Evolutionary conservation across 129 eudicot species (phyloP), one percentile per base, ranked within the genome.

Genomic region (Glebionis coronaria): DNA sequence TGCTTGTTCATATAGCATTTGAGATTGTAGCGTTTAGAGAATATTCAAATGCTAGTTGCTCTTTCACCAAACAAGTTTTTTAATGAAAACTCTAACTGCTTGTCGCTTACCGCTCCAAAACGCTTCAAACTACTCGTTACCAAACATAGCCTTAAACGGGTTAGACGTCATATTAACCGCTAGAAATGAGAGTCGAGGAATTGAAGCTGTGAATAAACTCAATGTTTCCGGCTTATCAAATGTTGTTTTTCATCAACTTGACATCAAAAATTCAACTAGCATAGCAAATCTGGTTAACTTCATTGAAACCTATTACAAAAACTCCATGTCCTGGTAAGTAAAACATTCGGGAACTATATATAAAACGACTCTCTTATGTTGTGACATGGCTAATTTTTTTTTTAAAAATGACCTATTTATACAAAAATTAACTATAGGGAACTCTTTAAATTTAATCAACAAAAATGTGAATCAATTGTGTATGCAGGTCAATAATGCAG

Each of bases 91-190:
- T n/a, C n/a, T n/a, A n/a, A n/a, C n/a, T n/a, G n/a, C n/a, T n/a
- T n/a, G n/a, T n/a, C n/a, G n/a, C n/a, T n/a, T n/a, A n/a, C n/a
- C n/a, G n/a, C n/a, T n/a, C n/a, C n/a, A n/a, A n/a, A n/a, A n/a
- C n/a, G n/a, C n/a, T n/a, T n/a, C n/a, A n/a, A n/a, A n/a, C n/a
- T n/a, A n/a, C n/a, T n/a, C n/a, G n/a, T n/a, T n/a, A n/a, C n/a
- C n/a, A n/a, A n/a, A n/a, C n/a, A n/a, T n/a, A n/a, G n/a, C 80
- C 13, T 42, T 56, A n/a, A 75, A 68, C 19, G 74, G 75, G 16
- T 44, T 76, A 6, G 14, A n/a, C 25, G 80, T 76, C 57, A 44
- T 76, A 61, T 61, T 76, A 76, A 76, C 70, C 2, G 80, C 74
- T 38, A 76, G 75, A 61, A 46, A 61, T 21, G 70, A 76, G 65